Base-by-base conservation (phyloP, 1,139 yeast species). In the Debaryomyces coudertii region DNA sequence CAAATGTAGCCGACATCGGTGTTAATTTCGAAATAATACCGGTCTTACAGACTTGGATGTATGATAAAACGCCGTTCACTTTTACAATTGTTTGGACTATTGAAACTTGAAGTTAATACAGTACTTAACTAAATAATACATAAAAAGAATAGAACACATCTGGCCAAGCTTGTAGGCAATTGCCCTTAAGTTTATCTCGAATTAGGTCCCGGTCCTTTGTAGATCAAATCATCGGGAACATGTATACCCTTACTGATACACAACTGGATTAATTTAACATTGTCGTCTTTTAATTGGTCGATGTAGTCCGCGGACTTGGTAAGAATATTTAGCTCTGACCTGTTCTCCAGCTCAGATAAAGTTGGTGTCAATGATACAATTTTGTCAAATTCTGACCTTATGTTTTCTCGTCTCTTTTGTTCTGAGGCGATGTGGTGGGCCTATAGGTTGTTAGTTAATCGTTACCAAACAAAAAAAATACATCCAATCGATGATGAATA, bases 351-450 rank as follows among this genome's bases (percentile, higher is more conserved):
- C 22, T 71, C 72, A 1, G 65, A 63, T 39, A 75, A 62, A 1
- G 73, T 63, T 1, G 80, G 80, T 2, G 79, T 74, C 35, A 75
- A 61, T 4, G 65, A 56, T 9, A 75, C 80, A 16, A 75, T 71
- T 44, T 66, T 66, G 52, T 75, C 80, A 53, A 75, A 75, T 51
- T 74, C 79, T 11, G 76, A 65, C 36, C 80, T 62, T 30, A 75
- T 75, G 50, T 75, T 73, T 48, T 73, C 78, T 52, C 80, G 62
- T 56, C 80, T 59, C 51, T 73, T 74, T 52, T 75, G 79, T 51
- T 75, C 80, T 1, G 79, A 73, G n/a, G 79, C 79, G 14, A 75
- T 75, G 50, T 75, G 80, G 49, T 75, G 80, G 1, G 79, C 79
- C 76, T 73, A 33, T 38, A 27, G 4, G 9, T n/a, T 9, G 35